Conservation (phyloP, 208 protist genomes). For the Histomonas meleagridis region DNA sequence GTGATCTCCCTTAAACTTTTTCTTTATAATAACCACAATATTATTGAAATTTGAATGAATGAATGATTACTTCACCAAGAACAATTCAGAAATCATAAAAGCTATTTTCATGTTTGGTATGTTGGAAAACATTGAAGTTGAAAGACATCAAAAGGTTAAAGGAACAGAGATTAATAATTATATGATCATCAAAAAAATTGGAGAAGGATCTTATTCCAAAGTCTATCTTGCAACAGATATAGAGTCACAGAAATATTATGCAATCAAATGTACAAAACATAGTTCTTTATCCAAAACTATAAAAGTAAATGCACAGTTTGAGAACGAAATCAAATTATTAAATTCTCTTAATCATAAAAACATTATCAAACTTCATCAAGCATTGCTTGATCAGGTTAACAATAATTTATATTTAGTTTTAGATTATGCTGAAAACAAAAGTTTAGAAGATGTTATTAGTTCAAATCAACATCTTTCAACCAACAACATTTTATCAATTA, state of each 20-base stretch:
- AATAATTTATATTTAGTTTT: background rate
- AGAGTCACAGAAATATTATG: background rate
- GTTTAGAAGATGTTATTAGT: background rate
- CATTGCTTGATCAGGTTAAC: background rate
- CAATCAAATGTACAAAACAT: background rate
- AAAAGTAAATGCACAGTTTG: background rate
- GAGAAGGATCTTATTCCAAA: constrained; percentile 22
- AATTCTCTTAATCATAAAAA: background rate
- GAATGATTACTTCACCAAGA: too few species aligned
- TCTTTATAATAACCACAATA: too few species aligned
- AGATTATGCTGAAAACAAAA: background rate
- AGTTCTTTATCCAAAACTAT: background rate
- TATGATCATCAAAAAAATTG: too few species aligned
- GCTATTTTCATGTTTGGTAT: too few species aligned
- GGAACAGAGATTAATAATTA: too few species aligned
- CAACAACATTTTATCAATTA: background rate
- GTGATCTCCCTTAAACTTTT: too few species aligned
- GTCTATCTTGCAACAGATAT: background rate
- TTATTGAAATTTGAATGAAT: too few species aligned
- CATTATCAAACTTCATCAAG: background rate
- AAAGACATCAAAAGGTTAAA: too few species aligned
- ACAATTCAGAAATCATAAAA: too few species aligned
- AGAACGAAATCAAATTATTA: background rate
- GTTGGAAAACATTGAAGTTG: too few species aligned
- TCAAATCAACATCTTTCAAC: background rate